Evolutionary conservation across 2,329 filamentous ascomycete species (phyloP), one percentile per base, ranked within the genome.

Genomic region (Blumeriella jaapii): DNA sequence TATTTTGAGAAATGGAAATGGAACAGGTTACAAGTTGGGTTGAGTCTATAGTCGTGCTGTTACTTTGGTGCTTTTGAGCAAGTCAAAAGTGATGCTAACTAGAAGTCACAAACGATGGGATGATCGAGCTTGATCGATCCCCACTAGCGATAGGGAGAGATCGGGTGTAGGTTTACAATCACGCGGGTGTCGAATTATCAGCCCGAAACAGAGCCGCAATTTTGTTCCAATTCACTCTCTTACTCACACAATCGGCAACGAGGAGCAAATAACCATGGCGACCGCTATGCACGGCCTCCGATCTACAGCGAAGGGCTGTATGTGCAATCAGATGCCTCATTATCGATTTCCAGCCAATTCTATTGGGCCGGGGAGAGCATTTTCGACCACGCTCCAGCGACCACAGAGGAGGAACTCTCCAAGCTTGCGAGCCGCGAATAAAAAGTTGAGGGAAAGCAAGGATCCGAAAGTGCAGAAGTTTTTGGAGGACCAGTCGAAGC

Each of bases 261-360:
- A 4, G 9, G 7, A 4, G 4, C 7, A 9, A 36, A 12, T 38
- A 38, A 44, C 30, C 31, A 56, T 56, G 53, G 47, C 53, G 38
- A 48, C 51, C 25, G 46, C 50, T 45, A 29, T 53, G 31, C 50
- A 52, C 32, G 41, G 47, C 40, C 37, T 56, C 19, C 51, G 51
- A 30, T 38, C 51, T 9, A 40, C 47, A 23, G 50, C 44, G 17
- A 47, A 46, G 40, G 49, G 44, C 31, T 54, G 42, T 28, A 39
- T 40, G 26, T 49, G 45, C 27, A 42, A 41, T 29, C 33, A 30
- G 19, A 17, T 38, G 11, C 36, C 37, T 20, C 35, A 39, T n/a
- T n/a, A n/a, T 19, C 32, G 27, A 34, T 39, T 41, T 39, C 35
- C 26, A 14, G 32, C 37, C 25, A 40, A 26, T 13, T 34, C 47